These are phyloP conservation scores for Picea abies DNA, from an alignment of 83 land plant species.

Conservation along the genomic window DNA sequence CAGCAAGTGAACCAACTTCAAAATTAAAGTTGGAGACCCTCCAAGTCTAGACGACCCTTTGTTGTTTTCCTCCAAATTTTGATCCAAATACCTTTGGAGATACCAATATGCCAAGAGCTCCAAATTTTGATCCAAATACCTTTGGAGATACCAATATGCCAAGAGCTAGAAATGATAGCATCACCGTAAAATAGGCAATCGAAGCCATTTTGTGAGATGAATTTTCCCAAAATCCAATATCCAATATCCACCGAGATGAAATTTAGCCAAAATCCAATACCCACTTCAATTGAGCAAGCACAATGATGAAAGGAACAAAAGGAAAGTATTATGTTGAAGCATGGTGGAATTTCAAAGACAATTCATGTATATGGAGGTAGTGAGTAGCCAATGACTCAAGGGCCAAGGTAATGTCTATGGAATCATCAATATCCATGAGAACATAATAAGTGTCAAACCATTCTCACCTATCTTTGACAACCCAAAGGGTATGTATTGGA, in stretches of 20 bases:
- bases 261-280: conserved; percentile 1
- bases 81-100: conserved; percentile 35
- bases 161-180: conserved; percentile 63
- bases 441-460: conserved; percentile 23
- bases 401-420: conserved; percentile 21
- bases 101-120: conserved; percentile 58
- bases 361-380: conserved; percentile 17
- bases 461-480: conserved; percentile 23
- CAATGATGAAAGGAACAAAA: too few species aligned
- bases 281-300: background rate
- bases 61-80: too few species aligned
- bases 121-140: too few species aligned
- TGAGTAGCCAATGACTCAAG: conserved; percentile 20
- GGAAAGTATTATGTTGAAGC: background rate
- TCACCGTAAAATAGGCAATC: conserved; percentile 50
- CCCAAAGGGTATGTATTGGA: conserved; percentile 29
- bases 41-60: conserved; percentile 10
- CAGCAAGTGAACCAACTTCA: conserved; percentile 29
- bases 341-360: conserved; percentile 27
- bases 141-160: too few species aligned
- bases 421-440: conserved; percentile 18
- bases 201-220: too few species aligned
- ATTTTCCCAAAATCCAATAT: too few species aligned
- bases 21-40: conserved; percentile 22
- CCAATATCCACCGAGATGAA: too few species aligned